phyloP scores from a whole-genome alignment of 2,329 filamentous ascomycete species.

The Apiospora sp. region DNA sequence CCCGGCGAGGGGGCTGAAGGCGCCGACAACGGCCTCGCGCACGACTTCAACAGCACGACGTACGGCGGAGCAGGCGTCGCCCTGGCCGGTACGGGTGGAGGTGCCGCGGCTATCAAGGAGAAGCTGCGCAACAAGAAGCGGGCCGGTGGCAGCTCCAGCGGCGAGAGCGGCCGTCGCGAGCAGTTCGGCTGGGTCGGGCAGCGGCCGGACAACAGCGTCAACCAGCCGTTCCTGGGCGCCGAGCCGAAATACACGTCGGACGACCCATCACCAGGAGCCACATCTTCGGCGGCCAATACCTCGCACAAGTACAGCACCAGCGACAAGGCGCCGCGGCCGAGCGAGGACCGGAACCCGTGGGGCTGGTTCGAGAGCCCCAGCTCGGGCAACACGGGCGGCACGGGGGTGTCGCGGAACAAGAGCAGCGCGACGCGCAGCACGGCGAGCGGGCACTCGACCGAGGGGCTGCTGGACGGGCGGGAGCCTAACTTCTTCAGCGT shows the following conservation, averaged over 20 bases:
- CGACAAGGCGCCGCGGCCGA: slow-evolving; percentile 32
- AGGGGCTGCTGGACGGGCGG: slow-evolving; percentile 52
- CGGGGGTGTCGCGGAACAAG: slow-evolving; percentile 36
- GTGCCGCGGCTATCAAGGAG: slow-evolving; percentile 32
- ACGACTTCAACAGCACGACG: slow-evolving; percentile 29
- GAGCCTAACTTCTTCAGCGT: slow-evolving; percentile 78
- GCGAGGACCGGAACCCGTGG: slow-evolving; percentile 40
- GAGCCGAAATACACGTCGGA: slow-evolving; percentile 36
- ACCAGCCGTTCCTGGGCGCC: slow-evolving; percentile 26
- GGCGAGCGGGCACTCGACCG: slow-evolving; percentile 45
- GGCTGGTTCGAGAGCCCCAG: slow-evolving; percentile 34
- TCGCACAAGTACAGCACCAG: slow-evolving; percentile 17
- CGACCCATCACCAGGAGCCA: slow-evolving; percentile 35
- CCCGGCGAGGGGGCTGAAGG: slow-evolving; percentile 39
- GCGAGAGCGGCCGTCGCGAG: slow-evolving; percentile 28
- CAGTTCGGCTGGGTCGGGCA: slow-evolving; percentile 32
- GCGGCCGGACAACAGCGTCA: background rate
- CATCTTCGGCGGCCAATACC: background rate
- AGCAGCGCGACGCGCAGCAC: slow-evolving; percentile 47
- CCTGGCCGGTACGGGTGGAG: slow-evolving; percentile 25
- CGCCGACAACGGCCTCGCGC: slow-evolving; percentile 38
- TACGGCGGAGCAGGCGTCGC: slow-evolving; percentile 33
- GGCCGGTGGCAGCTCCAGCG: slow-evolving; percentile 13
- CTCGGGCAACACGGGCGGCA: slow-evolving; percentile 30
- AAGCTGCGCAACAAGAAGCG: slow-evolving; percentile 37